These are phyloP conservation scores for Claviceps humidiphila DNA, from an alignment of 2,329 filamentous ascomycete species.

Conservation along the genomic window DNA sequence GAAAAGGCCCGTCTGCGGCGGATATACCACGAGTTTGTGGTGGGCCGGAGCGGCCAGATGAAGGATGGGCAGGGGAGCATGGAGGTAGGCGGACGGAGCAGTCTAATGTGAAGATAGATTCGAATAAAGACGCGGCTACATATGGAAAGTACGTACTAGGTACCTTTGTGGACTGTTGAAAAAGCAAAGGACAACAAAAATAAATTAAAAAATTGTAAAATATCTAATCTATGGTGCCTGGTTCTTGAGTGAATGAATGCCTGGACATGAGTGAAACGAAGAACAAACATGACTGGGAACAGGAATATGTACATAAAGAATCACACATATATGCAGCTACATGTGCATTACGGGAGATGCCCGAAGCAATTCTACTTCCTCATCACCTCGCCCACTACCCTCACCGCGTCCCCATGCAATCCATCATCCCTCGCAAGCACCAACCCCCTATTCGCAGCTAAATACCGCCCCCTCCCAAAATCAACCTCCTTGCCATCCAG, in stretches of 20 bases:
- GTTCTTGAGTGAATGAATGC: no score
- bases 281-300: no score
- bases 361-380: not conserved
- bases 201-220: slow-evolving; percentile 1
- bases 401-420: slow-evolving; percentile 28
- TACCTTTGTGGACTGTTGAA: not conserved
- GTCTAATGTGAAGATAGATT: slow-evolving; percentile 58
- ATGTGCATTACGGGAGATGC: not conserved
- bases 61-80: slow-evolving; percentile 80
- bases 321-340: no score
- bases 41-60: slow-evolving; percentile 89
- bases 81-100: slow-evolving; percentile 84
- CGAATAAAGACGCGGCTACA: not conserved
- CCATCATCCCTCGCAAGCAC: slow-evolving; percentile 28
- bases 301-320: no score
- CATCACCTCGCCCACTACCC: slow-evolving; percentile 10
- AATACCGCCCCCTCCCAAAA: slow-evolving; percentile 21
- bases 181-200: not conserved
- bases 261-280: no score
- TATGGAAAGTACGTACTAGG: no score
- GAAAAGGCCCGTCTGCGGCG: slow-evolving; percentile 61
- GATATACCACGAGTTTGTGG: slow-evolving; percentile 89
- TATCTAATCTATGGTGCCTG: not conserved
- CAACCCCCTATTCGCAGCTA: slow-evolving; percentile 22
- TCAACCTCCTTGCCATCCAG: slow-evolving; percentile 23